These are phyloP conservation scores for Persicaria maculosa DNA, from an alignment of 148 eudicot genomes.

Conservation along the genomic window DNA sequence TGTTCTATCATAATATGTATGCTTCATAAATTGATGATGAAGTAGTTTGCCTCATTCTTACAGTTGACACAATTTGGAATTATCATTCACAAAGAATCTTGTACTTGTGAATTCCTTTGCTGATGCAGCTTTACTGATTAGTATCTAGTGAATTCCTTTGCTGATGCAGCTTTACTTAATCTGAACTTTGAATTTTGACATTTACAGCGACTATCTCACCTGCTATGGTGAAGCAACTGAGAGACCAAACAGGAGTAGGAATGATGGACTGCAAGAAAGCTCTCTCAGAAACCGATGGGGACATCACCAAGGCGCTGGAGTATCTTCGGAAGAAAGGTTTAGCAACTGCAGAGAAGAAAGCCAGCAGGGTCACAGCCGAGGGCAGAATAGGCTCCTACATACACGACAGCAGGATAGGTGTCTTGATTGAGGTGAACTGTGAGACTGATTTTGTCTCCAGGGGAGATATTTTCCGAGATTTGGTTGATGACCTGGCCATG, in stretches of 20 bases:
- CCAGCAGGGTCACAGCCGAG: constrained; percentile 84
- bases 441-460: constrained; percentile 96
- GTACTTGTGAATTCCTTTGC: background rate
- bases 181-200: background rate
- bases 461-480: constrained; percentile 80
- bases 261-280: constrained; percentile 99
- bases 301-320: constrained; percentile 71
- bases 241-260: constrained; percentile 92
- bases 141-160: background rate
- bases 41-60: too few species aligned
- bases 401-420: constrained; percentile 85
- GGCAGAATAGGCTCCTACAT: constrained; percentile 94
- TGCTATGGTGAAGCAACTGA: constrained; percentile 85
- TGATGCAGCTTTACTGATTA: background rate
- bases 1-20: too few species aligned
- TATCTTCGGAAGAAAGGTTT: constrained; percentile 92
- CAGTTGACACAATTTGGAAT: background rate
- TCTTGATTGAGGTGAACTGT: constrained; percentile 85
- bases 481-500: constrained; percentile 94
- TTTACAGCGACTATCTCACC: constrained; percentile 61
- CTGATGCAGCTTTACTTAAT: background rate
- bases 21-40: too few species aligned
- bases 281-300: constrained; percentile 75
- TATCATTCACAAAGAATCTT: background rate
- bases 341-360: constrained; percentile 91